Evolutionary conservation across 192 early-diverging fungal species (phyloP).

Genomic region (Entomortierella lignicola): DNA sequence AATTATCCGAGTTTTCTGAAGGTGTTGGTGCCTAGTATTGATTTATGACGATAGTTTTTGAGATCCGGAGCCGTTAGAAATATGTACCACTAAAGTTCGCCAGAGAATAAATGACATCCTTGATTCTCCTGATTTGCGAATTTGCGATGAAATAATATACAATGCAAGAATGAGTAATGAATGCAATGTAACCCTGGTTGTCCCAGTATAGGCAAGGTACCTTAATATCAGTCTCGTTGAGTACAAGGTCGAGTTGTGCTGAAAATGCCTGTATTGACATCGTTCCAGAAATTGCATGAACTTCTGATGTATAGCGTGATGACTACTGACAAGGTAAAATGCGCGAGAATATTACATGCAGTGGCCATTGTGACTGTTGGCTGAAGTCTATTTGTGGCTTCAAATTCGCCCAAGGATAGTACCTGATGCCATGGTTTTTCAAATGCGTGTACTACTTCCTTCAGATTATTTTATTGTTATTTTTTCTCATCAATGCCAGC

Average conservation of each 20-base stretch:
- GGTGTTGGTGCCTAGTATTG: background rate
- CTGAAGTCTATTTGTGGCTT: no score
- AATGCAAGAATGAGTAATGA: no score
- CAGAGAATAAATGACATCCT: no score
- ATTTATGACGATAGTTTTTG: background rate
- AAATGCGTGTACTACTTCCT: no score
- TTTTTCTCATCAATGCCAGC: no score
- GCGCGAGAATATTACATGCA: no score
- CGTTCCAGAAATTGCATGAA: background rate
- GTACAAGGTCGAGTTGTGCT: constrained; percentile 18
- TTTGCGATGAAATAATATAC: background rate
- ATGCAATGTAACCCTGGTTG: background rate
- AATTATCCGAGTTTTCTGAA: constrained; percentile 8
- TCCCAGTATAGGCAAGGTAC: constrained; percentile 5
- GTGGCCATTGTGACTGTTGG: background rate
- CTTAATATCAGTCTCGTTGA: constrained; percentile 26
- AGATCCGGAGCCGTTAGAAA: background rate
- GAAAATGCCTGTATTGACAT: constrained; percentile 35
- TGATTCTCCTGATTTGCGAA: background rate
- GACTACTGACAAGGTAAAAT: background rate
- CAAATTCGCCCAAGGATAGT: no score
- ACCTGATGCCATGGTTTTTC: no score
- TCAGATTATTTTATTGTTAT: no score
- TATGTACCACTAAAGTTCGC: background rate
- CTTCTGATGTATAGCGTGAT: background rate